Evolutionary conservation across 257 asterid species (phyloP), one percentile per base, ranked within the genome.

Genomic region (Cynanchum wilfordii): DNA sequence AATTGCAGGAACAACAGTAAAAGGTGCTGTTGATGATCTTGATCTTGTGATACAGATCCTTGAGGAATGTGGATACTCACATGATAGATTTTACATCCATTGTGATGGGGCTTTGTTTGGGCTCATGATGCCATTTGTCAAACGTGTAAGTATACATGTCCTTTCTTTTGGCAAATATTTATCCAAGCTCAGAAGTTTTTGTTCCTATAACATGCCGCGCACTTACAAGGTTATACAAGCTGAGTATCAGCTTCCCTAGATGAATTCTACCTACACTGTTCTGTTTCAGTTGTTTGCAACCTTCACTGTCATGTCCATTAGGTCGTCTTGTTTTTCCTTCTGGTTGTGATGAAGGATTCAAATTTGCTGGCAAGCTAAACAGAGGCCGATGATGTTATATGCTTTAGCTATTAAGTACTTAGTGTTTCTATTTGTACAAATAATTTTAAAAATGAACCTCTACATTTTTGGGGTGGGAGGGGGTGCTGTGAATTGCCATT

Each of bases 21-120:
- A 94, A 79, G 97, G 99, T n/a, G 99, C 99, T 70, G 99, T 94
- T 67, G 99, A 94, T 57, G 97, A 94, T 86, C 97, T 94, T 55
- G 98, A 91, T 86, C 97, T 91, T 74, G 96, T 94, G 68, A 91
- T 94, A 82, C 79, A 84, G 80, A 88, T 93, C 77, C 97, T 94
- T 73, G 95, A 91, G 82, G 97, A 91, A 72, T 82, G 86, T 75
- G 97, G 97, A 73, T 91, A 73, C 79, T 79, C 96, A 30, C 89
- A 86, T 30, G 92, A 89, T 79, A 87, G 90, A 79, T 94, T 94
- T 87, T 94, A 91, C 80, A 94, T 94, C 77, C 99, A 94, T 75
- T 94, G 99, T 70, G 97, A 91, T 68, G 99, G 99, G 29, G 99
- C 97, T 68, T 84, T 94, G 69, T 94, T 94, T 80, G 97, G 99